Base-by-base conservation (phyloP, 495 filamentous ascomycete species). In the Neurospora sp. region DNA sequence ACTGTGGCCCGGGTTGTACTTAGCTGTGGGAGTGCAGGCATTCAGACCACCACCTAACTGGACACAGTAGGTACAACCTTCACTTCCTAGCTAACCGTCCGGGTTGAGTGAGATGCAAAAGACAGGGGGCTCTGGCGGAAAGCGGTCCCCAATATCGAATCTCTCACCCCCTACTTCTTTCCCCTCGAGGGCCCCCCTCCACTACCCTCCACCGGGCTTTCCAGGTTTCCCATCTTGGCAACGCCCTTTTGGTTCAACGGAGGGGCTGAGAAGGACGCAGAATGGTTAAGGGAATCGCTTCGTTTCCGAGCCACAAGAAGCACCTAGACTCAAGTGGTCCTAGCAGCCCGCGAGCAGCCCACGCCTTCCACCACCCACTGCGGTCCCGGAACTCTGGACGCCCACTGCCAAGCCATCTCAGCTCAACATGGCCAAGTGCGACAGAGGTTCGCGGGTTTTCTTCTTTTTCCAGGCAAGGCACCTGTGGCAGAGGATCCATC, bases 321-420 rank as follows among this genome's bases (percentile, higher is more conserved):
- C 35, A 35, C 35, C 35, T 35, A 35, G 35, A 35, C 35, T 35
- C 35, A 35, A 35, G 35, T 35, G 0, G 35, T 35, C 18, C 44
- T 48, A 48, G 44, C 44, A 48, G 44, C 44, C 44, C 44, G 44
- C 44, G 9, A 48, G 48, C 48, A 59, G 20, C 48, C 48, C 48
- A 14, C 20, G 20, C 20, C 48, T 11, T 59, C 48, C 23, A 23
- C 48, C 48, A 27, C 48, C 27, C 48, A 59, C 23, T 59, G 48
- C 11, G 48, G 48, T 62, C 76, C 74, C 74, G 69, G 69, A 77
- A 77, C 70, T 71, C 77, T 78, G 75, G 74, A 70, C 70, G 40
- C 71, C 70, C 71, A 59, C 16, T 37, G n/a, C n/a, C 27, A 42
- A 35, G 27, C 72, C 38, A 71, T 38, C 62, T 70, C 59, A 69